Base-by-base conservation (phyloP, 345 rosid species). In the Balakata baccata region DNA sequence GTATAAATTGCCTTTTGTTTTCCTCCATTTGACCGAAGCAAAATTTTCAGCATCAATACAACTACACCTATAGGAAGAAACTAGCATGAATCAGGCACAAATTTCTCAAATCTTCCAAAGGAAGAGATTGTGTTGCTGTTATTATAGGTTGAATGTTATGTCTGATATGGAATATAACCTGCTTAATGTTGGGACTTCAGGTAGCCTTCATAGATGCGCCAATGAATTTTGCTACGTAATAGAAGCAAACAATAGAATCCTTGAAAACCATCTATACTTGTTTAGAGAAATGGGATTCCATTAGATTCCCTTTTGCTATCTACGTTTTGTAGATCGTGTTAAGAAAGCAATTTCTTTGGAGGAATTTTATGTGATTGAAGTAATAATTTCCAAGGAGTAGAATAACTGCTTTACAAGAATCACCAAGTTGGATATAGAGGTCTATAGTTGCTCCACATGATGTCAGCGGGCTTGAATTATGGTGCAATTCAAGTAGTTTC, bases 1-100 rank as follows among this genome's bases (percentile, higher is more conserved):
- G 83, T 80, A 54, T 43, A 54, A 51, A 39, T 70, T 47, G 69
- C 64, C 57, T 61, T 25, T 17, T 34, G 5, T 66, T 76, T 11
- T 47, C 34, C 45, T 45, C 18, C 39, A 34, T 56, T 17, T 45
- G 13, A 17, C 46, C 45, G 29, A 54, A 64, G 64, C 49, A 57
- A 34, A 18, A 39, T 60, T 49, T 69, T 63, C 53, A 68, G 37
- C 66, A 16, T 41, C 34, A 25, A 25, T 45, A 16, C 53, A 50
- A n/a, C 5, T 47, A 43, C 18, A 38, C 57, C 29, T 10, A 46
- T 9, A 6, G 3, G 10, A 51, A 25, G 51, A 22, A 52, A 52
- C 6, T 37, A 53, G 52, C 52, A 64, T 12, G 10, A 61, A 37
- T 5, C 0, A 51, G 66, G 53, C 39, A 38, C 41, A 39, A 63